Conservation (phyloP, 768 basidiomycete species). For the Suillus hirtellus region DNA sequence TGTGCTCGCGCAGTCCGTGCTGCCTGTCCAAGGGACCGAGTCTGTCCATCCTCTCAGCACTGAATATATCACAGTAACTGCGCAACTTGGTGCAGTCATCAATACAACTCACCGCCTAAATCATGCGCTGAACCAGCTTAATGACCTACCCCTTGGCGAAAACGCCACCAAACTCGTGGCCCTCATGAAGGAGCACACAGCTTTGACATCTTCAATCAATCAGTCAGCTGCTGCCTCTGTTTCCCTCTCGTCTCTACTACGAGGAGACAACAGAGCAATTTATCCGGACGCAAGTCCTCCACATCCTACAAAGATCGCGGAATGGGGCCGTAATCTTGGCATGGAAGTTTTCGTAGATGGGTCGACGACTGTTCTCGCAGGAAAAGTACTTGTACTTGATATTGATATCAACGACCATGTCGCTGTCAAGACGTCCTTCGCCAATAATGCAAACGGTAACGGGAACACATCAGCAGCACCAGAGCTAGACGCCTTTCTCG, state of each 20-base stretch:
- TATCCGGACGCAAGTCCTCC: slow-evolving; percentile 33
- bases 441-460: slow-evolving; percentile 47
- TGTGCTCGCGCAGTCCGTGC: slow-evolving; percentile 28
- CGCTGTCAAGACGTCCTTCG: slow-evolving; percentile 74
- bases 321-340: slow-evolving; percentile 63
- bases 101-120: slow-evolving; percentile 53
- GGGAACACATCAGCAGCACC: slow-evolving; percentile 45
- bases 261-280: slow-evolving; percentile 19
- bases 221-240: slow-evolving; percentile 24
- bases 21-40: slow-evolving; percentile 21
- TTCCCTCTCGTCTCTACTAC: slow-evolving; percentile 18
- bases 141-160: slow-evolving; percentile 46
- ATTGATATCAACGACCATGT: slow-evolving; percentile 56
- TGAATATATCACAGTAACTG: slow-evolving; percentile 19
- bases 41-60: slow-evolving; percentile 29
- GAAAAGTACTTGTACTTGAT: slow-evolving; percentile 80
- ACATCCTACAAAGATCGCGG: slow-evolving; percentile 44
- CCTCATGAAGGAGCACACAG: slow-evolving; percentile 62
- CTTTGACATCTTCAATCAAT: slow-evolving; percentile 34
- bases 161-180: slow-evolving; percentile 70
- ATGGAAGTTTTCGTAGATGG: slow-evolving; percentile 77
- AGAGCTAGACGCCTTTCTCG: slow-evolving; percentile 62
- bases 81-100: slow-evolving; percentile 51
- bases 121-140: slow-evolving; percentile 50
- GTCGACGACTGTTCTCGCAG: slow-evolving; percentile 65